Evolutionary conservation across 108 stramenopile species (phyloP).

Genomic region (Skeletonema marinoi): DNA sequence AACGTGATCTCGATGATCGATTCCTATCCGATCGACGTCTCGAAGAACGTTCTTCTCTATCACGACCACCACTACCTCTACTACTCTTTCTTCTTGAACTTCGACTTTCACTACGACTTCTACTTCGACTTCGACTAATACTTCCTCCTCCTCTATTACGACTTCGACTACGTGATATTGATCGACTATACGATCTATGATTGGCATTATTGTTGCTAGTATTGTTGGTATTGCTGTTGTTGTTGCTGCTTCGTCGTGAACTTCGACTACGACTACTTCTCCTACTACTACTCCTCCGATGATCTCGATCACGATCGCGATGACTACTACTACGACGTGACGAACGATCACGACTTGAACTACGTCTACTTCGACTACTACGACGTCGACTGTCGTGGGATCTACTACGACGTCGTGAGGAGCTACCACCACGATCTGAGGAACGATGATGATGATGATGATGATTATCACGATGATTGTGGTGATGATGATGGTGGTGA

Average conservation of each 20-base stretch:
- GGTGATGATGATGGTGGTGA: not conserved
- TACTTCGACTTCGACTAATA: not conserved
- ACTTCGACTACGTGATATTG: not conserved
- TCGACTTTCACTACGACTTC: slow-evolving; percentile 18
- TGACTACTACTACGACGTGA: not conserved
- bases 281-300: not conserved
- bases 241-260: not conserved
- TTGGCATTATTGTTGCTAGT: not conserved
- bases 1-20: slow-evolving; percentile 1
- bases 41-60: not conserved
- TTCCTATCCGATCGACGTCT: not conserved
- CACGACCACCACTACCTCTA: slow-evolving; percentile 13
- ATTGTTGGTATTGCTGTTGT: no score
- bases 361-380: not conserved
- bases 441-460: not conserved
- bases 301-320: not conserved
- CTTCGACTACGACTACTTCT: not conserved
- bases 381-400: not conserved
- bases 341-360: slow-evolving; percentile 1
- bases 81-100: slow-evolving; percentile 23
- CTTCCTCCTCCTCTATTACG: not conserved
- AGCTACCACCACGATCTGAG: not conserved
- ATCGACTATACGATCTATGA: not conserved
- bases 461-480: not conserved
- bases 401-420: not conserved